Conservation (phyloP, 2,329 filamentous ascomycete species). For the Sporothrix luriei region DNA sequence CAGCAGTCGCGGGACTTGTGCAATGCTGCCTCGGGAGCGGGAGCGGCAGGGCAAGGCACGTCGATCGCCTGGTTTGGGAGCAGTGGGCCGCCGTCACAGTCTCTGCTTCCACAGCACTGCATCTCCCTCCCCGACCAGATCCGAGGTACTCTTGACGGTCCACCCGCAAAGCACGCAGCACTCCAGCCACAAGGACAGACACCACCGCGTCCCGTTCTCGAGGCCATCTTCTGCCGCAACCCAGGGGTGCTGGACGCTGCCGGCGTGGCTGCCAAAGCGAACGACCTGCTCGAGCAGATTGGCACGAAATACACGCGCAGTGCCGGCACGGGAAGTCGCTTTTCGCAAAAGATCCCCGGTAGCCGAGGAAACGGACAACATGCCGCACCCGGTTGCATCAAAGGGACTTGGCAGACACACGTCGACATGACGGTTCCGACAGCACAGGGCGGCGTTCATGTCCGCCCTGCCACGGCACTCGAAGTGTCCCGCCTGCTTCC, state of each 20-base stretch:
- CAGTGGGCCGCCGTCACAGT: slow-evolving; percentile 34
- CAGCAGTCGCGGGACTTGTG: slow-evolving; percentile 34
- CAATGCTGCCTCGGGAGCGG: not conserved
- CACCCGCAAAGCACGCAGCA: not conserved
- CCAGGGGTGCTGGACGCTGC: slow-evolving; percentile 7
- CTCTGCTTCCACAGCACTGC: slow-evolving; percentile 34
- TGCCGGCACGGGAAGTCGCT: not conserved
- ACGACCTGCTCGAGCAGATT: slow-evolving; percentile 23
- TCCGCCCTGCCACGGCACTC: slow-evolving; percentile 23
- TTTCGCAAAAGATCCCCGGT: not conserved
- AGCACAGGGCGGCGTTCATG: not conserved
- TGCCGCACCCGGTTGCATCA: not conserved
- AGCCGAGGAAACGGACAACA: not conserved
- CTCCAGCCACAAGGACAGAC: not conserved
- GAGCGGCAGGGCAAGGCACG: not conserved
- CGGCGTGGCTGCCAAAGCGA: slow-evolving; percentile 25
- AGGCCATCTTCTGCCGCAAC: slow-evolving; percentile 35
- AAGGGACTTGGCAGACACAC: not conserved
- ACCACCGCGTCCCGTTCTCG: not conserved
- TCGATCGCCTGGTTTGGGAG: slow-evolving; percentile 33
- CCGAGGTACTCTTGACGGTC: not conserved
- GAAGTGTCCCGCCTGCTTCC: slow-evolving; percentile 28
- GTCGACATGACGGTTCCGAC: too few species aligned
- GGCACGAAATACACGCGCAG: not conserved
- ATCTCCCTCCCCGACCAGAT: slow-evolving; percentile 29